Evolutionary conservation across 1,139 yeast species (phyloP), one percentile per base, ranked within the genome.

Genomic region (Entelexis sorbosivorans): DNA sequence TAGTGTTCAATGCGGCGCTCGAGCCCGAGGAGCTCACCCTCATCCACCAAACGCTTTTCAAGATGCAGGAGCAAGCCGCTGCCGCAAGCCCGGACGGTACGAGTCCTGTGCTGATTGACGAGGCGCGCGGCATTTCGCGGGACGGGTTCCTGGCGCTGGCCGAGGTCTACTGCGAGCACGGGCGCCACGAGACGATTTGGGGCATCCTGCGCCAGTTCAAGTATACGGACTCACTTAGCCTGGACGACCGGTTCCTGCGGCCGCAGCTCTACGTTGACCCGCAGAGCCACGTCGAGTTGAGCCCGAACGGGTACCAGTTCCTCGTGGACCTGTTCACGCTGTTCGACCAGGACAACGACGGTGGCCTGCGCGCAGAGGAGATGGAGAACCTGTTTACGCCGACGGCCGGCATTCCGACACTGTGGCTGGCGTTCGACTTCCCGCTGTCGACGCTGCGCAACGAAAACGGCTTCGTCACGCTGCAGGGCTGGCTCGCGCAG

Each of bases 401-500:
- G 0, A 89, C 97, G 0, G 96, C 97, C 0, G 97, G 97, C 0
- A 74, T 88, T 3, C 98, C 98, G 0, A 74, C 73, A 54, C 70
- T 84, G 10, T 91, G 98, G 98, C 73, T 74, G 45, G 91, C 85
- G 32, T 77, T 86, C 1, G 82, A 81, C 59, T 91, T 91, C 61
- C 98, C 98, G 0, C 72, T 76, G 24, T 79, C 94, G 1, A 84
- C 94, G 7, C 96, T 89, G 2, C 77, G 95, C 52, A 89, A 88
- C 63, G 96, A 87, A 58, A 81, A 79, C 56, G 96, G 96, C 0
- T 77, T 81, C 63, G 91, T 91, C 2, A 86, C 97, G 0, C 68
- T 91, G 32, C 97, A 91, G 68, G 98, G 98, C 1, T 91, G 98
- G 98, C 69, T 91, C 43, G 97, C 98, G 0, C 97, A 91, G 62